A percentile compares a stretch with the other conserved stretches of the same genome.
These are phyloP conservation scores for Diaporthe longicolla DNA, from an alignment of 2,329 filamentous ascomycete genomes.

Conservation along the genomic window DNA sequence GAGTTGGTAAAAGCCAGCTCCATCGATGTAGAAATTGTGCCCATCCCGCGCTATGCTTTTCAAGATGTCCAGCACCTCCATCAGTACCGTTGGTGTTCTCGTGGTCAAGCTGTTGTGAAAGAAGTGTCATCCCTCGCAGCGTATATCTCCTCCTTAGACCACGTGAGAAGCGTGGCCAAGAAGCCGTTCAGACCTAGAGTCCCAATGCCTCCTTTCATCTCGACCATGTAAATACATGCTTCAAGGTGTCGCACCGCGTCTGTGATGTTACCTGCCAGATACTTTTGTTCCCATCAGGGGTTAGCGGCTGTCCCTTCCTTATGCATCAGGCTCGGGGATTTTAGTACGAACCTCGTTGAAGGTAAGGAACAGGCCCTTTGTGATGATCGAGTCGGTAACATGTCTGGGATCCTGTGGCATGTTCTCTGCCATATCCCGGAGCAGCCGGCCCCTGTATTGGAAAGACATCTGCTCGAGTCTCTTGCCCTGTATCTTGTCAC, in stretches of 20 bases:
- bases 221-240: slow-evolving; percentile 35
- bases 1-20: background rate
- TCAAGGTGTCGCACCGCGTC: slow-evolving; percentile 17
- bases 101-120: background rate
- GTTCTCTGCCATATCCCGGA: slow-evolving; percentile 26
- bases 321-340: no score
- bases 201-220: slow-evolving; percentile 12
- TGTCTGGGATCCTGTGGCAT: slow-evolving; percentile 8
- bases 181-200: slow-evolving; percentile 44
- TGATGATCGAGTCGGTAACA: slow-evolving; percentile 29
- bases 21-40: no score
- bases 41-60: background rate
- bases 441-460: slow-evolving; percentile 20
- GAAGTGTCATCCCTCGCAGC: background rate
- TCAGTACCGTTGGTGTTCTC: background rate
- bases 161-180: slow-evolving; percentile 22
- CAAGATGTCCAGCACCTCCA: background rate
- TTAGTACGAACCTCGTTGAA: slow-evolving; percentile 31
- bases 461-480: slow-evolving; percentile 30
- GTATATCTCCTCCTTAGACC: slow-evolving; percentile 28
- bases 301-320: background rate
- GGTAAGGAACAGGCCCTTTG: slow-evolving; percentile 20
- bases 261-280: slow-evolving; percentile 15
- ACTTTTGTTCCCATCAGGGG: background rate
- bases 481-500: background rate